Percentiles rank a stretch among this genome's conserved stretches.
Evolutionary conservation across 768 basidiomycete genomes (phyloP).

Genomic region (Mycena rosella): DNA sequence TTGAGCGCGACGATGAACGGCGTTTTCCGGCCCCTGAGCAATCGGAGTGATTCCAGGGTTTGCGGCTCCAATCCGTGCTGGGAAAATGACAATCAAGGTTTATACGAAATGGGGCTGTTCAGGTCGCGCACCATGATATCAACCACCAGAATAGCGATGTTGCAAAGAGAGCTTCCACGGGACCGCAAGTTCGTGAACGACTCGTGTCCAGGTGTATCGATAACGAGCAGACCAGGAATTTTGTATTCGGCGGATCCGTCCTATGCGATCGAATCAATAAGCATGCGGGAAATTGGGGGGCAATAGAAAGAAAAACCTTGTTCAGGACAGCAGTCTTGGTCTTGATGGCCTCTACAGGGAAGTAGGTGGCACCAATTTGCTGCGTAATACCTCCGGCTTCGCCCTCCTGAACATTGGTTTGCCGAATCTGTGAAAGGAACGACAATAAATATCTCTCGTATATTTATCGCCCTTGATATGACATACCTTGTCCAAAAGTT

Average conservation of each 20-base stretch:
- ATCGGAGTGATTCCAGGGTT: constrained; percentile 93
- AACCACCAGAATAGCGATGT: constrained; percentile 98
- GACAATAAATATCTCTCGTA: background rate
- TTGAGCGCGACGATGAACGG: constrained; percentile 99
- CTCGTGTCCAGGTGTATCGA: constrained; percentile 99
- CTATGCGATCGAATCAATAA: constrained; percentile 50
- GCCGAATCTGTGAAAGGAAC: constrained; percentile 80
- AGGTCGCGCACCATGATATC: constrained; percentile 86
- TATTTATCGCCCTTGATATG: constrained; percentile 17
- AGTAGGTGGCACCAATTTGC: constrained; percentile 99
- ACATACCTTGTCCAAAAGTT: constrained; percentile 92
- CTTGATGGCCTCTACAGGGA: constrained; percentile 95
- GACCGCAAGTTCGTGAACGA: constrained; percentile 97
- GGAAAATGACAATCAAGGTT: constrained; percentile 13
- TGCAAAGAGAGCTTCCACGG: constrained; percentile 96
- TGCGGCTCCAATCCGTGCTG: constrained; percentile 99
- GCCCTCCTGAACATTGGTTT: constrained; percentile 99
- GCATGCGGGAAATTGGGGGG: background rate
- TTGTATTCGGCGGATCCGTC: constrained; percentile 92
- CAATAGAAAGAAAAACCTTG: constrained; percentile 59
- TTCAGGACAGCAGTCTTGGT: constrained; percentile 96
- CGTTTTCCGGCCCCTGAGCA: constrained; percentile 93
- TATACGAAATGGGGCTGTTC: background rate
- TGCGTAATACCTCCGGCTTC: constrained; percentile 99
- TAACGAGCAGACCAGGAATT: constrained; percentile 94